These are phyloP conservation scores for Pichia sp. DNA, from an alignment of 1,139 yeast species.

Conservation along the genomic window DNA sequence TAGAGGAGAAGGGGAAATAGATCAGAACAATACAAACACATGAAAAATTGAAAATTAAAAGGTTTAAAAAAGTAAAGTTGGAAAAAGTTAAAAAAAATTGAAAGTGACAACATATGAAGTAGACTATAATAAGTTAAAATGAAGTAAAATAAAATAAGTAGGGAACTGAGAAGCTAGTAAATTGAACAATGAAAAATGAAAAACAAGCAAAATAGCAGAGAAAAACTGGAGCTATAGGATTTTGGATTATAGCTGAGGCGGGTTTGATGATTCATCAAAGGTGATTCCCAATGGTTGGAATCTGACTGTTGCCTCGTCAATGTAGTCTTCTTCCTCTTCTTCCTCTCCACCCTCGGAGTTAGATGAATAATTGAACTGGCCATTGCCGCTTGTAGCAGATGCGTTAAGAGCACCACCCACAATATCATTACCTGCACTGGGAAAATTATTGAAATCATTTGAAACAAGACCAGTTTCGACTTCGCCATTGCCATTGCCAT, in stretches of 20 bases:
- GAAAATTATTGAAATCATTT: constrained; percentile 3
- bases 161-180: neutral
- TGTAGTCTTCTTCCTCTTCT: constrained; percentile 16
- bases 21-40: neutral
- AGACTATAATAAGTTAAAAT: neutral
- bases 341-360: constrained; percentile 10
- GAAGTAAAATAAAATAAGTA: neutral
- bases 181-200: neutral
- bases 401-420: neutral
- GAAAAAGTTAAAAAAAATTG: neutral
- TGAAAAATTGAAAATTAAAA: neutral
- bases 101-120: neutral
- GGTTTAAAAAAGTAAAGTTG: neutral
- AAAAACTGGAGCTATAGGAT: neutral
- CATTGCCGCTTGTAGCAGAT: neutral
- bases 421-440: neutral
- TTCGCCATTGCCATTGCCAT: constrained; percentile 1
- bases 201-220: neutral
- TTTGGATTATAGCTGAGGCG: neutral
- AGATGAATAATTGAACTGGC: neutral
- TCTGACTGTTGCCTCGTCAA: constrained; percentile 19
- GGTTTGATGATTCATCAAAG: constrained; percentile 5
- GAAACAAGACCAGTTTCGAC: neutral
- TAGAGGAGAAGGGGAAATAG: neutral
- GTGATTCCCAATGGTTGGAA: constrained; percentile 23